Percentiles rank a stretch among this genome's conserved stretches.
phyloP scores from a whole-genome alignment of 345 rosid species.

The Excoecaria cochinchinensis region DNA sequence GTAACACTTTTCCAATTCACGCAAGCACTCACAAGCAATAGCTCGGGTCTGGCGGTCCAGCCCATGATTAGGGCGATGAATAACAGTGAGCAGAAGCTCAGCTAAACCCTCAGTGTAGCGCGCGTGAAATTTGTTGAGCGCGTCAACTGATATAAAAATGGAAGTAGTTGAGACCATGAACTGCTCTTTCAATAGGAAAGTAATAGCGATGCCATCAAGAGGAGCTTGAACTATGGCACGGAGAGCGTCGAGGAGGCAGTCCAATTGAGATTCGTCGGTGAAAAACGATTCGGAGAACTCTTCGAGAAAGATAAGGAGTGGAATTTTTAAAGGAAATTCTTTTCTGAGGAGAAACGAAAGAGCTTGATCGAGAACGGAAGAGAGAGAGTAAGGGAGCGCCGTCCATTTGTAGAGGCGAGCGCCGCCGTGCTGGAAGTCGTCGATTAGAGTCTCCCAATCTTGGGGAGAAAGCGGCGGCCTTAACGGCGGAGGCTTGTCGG shows the following conservation, averaged over 20 bases:
- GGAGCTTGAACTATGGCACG: conserved; percentile 72
- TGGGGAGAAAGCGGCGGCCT: conserved; percentile 49
- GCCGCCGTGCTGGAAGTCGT: conserved; percentile 72
- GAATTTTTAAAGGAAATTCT: conserved; percentile 67
- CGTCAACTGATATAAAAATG: conserved; percentile 57
- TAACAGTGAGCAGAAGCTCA: conserved; percentile 63
- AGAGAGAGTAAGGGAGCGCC: conserved; percentile 31
- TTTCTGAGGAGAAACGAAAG: conserved; percentile 60
- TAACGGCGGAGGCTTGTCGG: conserved; percentile 12
- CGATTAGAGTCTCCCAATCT: conserved; percentile 82
- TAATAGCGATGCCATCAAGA: conserved; percentile 42
- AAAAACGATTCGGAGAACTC: conserved; percentile 46
- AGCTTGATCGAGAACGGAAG: conserved; percentile 55
- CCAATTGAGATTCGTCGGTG: conserved; percentile 32
- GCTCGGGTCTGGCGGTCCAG: conserved; percentile 78
- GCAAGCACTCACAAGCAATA: conserved; percentile 81
- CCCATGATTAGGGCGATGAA: conserved; percentile 89
- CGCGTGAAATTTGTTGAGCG: conserved; percentile 31
- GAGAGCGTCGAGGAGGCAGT: conserved; percentile 65
- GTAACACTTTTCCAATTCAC: conserved; percentile 70
- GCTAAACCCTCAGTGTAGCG: conserved; percentile 51
- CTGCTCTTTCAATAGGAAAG: conserved; percentile 72
- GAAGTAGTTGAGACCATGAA: conserved; percentile 76
- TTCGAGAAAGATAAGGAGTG: conserved; percentile 77
- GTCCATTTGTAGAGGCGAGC: conserved; percentile 55